Evolutionary conservation across 2,329 filamentous ascomycete species (phyloP).

Genomic region (Penicillium hesseltinei): DNA sequence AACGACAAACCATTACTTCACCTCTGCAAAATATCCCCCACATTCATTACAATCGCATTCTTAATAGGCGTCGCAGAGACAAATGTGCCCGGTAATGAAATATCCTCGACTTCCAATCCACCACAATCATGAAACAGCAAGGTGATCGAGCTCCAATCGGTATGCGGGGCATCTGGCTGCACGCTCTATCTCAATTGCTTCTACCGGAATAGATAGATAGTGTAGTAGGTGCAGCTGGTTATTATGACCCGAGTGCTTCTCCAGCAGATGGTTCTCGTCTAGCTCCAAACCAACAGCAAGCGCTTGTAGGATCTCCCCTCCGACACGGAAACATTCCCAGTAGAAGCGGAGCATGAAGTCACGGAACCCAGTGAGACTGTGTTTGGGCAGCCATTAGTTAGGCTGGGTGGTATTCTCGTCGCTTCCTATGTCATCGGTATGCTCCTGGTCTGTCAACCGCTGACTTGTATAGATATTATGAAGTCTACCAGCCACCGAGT

Average conservation of each 20-base stretch:
- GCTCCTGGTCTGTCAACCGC: not conserved
- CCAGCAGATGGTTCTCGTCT: slow-evolving; percentile 45
- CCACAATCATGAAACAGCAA: slow-evolving; percentile 54
- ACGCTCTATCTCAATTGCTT: slow-evolving; percentile 43
- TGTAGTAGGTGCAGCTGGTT: slow-evolving; percentile 62
- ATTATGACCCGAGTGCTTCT: slow-evolving; percentile 55
- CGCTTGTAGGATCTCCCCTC: slow-evolving; percentile 47
- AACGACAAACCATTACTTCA: slow-evolving; percentile 49
- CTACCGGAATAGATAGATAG: slow-evolving; percentile 52
- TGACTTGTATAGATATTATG: slow-evolving; percentile 42
- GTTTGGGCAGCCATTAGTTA: slow-evolving; percentile 52
- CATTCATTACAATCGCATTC: slow-evolving; percentile 49
- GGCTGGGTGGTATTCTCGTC: slow-evolving; percentile 47
- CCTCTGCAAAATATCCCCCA: slow-evolving; percentile 51
- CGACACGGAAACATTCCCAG: slow-evolving; percentile 47
- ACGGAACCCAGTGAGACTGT: slow-evolving; percentile 48
- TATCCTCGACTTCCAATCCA: slow-evolving; percentile 52
- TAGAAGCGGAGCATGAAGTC: slow-evolving; percentile 52
- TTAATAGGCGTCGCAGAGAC: slow-evolving; percentile 42
- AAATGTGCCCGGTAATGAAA: slow-evolving; percentile 40
- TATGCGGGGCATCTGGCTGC: slow-evolving; percentile 54
- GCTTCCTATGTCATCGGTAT: slow-evolving; percentile 47
- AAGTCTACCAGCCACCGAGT: slow-evolving; percentile 57
- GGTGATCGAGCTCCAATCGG: slow-evolving; percentile 55
- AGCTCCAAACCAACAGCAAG: slow-evolving; percentile 51